Base-by-base conservation (phyloP, 2,329 filamentous ascomycete genomes). In the Tolypocladium tundrense region DNA sequence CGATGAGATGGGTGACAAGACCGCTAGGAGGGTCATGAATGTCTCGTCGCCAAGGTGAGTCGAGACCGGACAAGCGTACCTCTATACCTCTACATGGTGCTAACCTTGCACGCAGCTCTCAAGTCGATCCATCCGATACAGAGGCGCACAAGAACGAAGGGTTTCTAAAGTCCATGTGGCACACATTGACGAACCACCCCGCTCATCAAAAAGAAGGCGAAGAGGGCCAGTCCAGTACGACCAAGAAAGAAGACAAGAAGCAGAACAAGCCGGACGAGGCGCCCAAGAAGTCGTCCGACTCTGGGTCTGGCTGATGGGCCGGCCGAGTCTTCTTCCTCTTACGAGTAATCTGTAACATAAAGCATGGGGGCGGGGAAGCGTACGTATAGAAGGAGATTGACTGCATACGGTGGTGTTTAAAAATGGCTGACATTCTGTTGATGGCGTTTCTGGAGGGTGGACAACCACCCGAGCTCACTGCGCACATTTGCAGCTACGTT, bases 1-100 rank as follows among this genome's bases (percentile, higher is more conserved):
- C 8, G 92, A 99, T 67, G 94, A 99, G 77, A 88, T 99, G 85
- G 87, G 84, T 43, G 94, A 99, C 73, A 91, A 92, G 77, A 90
- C 84, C 35, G 94, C 94, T 40, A 94, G 90, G 77, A 83, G 94
- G 52, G 84, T 96, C 58, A 97, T 99, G 91, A 93, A 95, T 68
- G 77, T 96, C 58, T 69, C 69, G 37, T 66, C 66, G 27, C 58
- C 66, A 45, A 68, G 65, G 70, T 72, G 64, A 71, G 66, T 24
- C 35, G 14, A 4, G 19, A 37, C 19, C 14, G 31, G 5, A 42
- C 27, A 16, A 35, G 24, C 7, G 24, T n/a, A 41, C 42, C 33
- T 19, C 16, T 31, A 2, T n/a, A 41, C 42, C 33, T 19, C 16
- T 31, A 2, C 19, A 14, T n/a, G 27, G 48, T 53, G 54, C 59